Evolutionary conservation across 352 stramenopile species (phyloP).

Genomic region (Phytophthora syringae): DNA sequence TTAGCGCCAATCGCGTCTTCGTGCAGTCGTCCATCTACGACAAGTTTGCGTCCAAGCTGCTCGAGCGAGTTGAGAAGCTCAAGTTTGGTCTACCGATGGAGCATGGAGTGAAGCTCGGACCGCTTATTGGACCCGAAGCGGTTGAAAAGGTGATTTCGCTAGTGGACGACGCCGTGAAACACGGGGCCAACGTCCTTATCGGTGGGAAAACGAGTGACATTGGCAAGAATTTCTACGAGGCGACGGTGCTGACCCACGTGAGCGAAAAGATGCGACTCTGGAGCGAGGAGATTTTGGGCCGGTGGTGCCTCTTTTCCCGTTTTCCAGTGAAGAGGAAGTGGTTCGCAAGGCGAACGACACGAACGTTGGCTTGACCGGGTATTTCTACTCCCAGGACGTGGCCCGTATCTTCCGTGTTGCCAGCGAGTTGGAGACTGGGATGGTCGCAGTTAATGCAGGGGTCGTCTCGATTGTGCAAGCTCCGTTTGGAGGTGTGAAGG

Average conservation of each 20-base stretch:
- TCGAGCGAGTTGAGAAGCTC: conserved; percentile 60
- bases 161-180: conserved; percentile 84
- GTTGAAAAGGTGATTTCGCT: conserved; percentile 77
- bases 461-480: conserved; percentile 80
- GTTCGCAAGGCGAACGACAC: conserved; percentile 92
- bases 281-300: conserved; percentile 96
- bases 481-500: conserved; percentile 87
- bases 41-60: conserved; percentile 82
- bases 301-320: conserved; percentile 89
- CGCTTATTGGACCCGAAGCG: conserved; percentile 91
- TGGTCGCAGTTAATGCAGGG: conserved; percentile 93
- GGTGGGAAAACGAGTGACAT: conserved; percentile 68
- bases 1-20: conserved; percentile 90
- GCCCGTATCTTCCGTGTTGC: conserved; percentile 82
- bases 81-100: conserved; percentile 84
- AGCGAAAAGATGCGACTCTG: conserved; percentile 82
- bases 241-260: conserved; percentile 90
- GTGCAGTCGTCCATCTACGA: conserved; percentile 92
- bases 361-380: conserved; percentile 87
- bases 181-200: conserved; percentile 81
- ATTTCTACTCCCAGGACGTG: conserved; percentile 93
- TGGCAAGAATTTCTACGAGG: conserved; percentile 90
- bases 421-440: conserved; percentile 84
- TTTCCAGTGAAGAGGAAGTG: conserved; percentile 94
- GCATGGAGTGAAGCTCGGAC: conserved; percentile 79